These are phyloP conservation scores for Emergomyces africanus DNA, from an alignment of 2,329 filamentous ascomycete species.

Conservation along the genomic window DNA sequence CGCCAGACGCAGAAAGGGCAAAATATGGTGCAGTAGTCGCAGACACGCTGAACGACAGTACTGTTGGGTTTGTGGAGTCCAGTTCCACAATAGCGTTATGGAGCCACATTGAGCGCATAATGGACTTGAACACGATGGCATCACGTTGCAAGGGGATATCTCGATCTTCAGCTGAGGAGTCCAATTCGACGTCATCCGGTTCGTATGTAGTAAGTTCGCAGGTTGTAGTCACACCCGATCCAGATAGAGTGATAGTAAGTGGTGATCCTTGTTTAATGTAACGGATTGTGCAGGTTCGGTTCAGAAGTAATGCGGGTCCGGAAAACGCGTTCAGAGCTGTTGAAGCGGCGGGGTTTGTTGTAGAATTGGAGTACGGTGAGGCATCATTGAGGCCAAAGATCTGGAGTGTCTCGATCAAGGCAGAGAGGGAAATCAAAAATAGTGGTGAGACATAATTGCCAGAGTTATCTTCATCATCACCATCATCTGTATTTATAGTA, in stretches of 20 bases:
- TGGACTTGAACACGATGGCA: constrained; percentile 76
- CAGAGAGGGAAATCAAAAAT: constrained; percentile 78
- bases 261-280: constrained; percentile 65
- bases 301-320: constrained; percentile 67
- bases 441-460: constrained; percentile 40
- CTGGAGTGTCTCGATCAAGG: constrained; percentile 84
- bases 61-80: constrained; percentile 54
- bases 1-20: constrained; percentile 53
- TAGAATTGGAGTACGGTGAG: constrained; percentile 22
- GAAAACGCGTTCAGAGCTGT: constrained; percentile 62
- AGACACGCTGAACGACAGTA: constrained; percentile 55
- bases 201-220: constrained; percentile 86
- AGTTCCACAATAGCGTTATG: constrained; percentile 42
- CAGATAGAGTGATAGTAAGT: constrained; percentile 74
- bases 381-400: constrained; percentile 74
- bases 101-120: constrained; percentile 56
- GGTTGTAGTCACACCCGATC: constrained; percentile 74
- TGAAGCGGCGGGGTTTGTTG: constrained; percentile 19
- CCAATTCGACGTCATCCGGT: constrained; percentile 54
- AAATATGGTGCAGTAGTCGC: constrained; percentile 54
- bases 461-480: constrained; percentile 26
- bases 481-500: constrained; percentile 23
- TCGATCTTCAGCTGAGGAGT: constrained; percentile 16
- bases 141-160: constrained; percentile 75
- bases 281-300: constrained; percentile 71